Evolutionary conservation across 345 rosid species (phyloP).

Genomic region (Sisymbrium irio): DNA sequence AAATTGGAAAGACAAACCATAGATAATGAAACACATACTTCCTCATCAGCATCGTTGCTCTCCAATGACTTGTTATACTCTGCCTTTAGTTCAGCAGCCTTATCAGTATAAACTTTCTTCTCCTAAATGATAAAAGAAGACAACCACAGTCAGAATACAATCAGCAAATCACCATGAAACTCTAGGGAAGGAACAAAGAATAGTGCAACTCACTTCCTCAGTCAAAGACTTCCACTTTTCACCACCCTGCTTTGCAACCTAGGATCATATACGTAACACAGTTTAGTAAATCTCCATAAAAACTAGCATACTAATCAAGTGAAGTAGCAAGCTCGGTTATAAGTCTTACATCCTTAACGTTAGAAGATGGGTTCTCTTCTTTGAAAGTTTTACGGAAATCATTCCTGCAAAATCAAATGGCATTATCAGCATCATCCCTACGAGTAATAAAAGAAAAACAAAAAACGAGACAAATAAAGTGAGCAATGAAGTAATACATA

Average conservation of each 20-base stretch:
- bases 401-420: constrained; percentile 45
- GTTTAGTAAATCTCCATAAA: background rate
- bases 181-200: background rate
- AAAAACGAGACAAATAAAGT: background rate
- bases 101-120: constrained; percentile 66
- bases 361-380: constrained; percentile 57
- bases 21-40: constrained; percentile 28
- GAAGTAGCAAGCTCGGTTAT: background rate
- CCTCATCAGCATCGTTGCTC: constrained; percentile 39
- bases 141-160: background rate
- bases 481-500: constrained; percentile 43
- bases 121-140: constrained; percentile 40
- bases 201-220: constrained; percentile 57
- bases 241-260: constrained; percentile 84
- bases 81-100: constrained; percentile 73
- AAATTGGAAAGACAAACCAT: background rate
- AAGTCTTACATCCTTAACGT: constrained; percentile 54
- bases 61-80: constrained; percentile 51
- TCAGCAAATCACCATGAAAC: background rate
- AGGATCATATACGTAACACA: background rate
- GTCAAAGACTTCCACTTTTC: constrained; percentile 79
- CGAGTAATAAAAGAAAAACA: too few species aligned
- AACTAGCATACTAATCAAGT: background rate
- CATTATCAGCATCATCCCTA: constrained; percentile 1
- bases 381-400: constrained; percentile 66